Conservation (phyloP, 768 basidiomycete genomes). For the Suillus luteus region DNA sequence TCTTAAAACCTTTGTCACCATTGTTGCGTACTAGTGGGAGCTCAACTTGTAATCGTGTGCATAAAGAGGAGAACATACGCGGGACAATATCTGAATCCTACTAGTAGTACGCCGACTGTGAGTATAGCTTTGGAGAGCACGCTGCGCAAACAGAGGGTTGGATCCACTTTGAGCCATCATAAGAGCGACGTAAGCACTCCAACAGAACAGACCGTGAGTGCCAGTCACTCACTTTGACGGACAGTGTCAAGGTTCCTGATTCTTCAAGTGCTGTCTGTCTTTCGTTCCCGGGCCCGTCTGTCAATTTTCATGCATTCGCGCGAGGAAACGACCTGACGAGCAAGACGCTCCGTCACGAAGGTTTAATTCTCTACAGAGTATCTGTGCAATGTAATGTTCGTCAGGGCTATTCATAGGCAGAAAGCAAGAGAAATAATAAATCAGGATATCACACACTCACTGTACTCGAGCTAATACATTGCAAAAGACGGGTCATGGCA, state of each 20-base stretch:
- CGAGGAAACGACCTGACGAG: background rate
- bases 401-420: background rate
- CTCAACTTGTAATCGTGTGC: too few relatives aligned
- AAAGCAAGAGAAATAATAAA: background rate
- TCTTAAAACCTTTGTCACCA: too few relatives aligned
- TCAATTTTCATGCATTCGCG: background rate
- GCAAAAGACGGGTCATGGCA: background rate
- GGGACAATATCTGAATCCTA: too few relatives aligned
- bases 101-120: too few relatives aligned
- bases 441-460: background rate
- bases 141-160: background rate
- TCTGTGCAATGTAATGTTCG: background rate
- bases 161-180: background rate
- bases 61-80: too few relatives aligned
- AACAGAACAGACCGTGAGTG: background rate
- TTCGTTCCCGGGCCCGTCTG: background rate
- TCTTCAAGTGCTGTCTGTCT: background rate
- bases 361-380: background rate
- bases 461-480: background rate
- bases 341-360: background rate
- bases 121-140: background rate
- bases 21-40: too few relatives aligned
- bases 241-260: background rate
- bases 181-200: background rate
- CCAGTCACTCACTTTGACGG: background rate